Evolutionary conservation across 805 yeast genomes (phyloP).

Genomic region (Lipomyces lipofer): DNA sequence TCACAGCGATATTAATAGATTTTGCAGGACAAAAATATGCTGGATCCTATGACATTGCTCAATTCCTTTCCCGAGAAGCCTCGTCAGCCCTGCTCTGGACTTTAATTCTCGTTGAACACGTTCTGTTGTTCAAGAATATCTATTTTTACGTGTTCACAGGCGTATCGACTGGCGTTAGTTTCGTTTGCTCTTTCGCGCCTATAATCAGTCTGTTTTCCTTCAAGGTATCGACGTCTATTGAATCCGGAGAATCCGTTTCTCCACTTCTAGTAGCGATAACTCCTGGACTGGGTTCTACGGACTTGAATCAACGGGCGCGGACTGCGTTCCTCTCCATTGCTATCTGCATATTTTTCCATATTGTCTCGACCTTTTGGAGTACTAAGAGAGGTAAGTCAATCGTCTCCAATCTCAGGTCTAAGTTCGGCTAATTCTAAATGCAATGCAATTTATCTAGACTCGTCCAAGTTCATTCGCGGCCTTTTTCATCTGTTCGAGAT

Average conservation of each 20-base stretch:
- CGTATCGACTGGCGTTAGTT: conserved; percentile 42
- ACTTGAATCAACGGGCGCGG: conserved; percentile 35
- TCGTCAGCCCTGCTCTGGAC: conserved; percentile 47
- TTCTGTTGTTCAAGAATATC: conserved; percentile 35
- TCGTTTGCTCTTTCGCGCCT: conserved; percentile 50
- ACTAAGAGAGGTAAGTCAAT: conserved; percentile 4
- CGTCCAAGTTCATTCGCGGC: conserved; percentile 19
- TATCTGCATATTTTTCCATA: conserved; percentile 17
- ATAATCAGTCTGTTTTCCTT: conserved; percentile 51
- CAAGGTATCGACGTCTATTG: conserved; percentile 54
- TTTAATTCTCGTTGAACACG: conserved; percentile 47
- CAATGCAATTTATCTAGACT: too few species aligned
- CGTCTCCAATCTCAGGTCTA: conserved; percentile 37
- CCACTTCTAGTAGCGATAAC: not conserved
- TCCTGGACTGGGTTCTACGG: conserved; percentile 2
- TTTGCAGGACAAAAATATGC: conserved; percentile 60
- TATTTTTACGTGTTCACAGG: conserved; percentile 34
- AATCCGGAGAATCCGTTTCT: conserved; percentile 59
- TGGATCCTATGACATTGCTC: conserved; percentile 51
- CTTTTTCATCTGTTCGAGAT: conserved; percentile 18
- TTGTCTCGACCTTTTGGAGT: conserved; percentile 15
- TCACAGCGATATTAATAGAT: not conserved
- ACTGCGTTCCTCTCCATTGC: conserved; percentile 35
- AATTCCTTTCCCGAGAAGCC: conserved; percentile 41
- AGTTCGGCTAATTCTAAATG: not conserved